Conservation (phyloP, 805 yeast species). For the Starmerella sp. region DNA sequence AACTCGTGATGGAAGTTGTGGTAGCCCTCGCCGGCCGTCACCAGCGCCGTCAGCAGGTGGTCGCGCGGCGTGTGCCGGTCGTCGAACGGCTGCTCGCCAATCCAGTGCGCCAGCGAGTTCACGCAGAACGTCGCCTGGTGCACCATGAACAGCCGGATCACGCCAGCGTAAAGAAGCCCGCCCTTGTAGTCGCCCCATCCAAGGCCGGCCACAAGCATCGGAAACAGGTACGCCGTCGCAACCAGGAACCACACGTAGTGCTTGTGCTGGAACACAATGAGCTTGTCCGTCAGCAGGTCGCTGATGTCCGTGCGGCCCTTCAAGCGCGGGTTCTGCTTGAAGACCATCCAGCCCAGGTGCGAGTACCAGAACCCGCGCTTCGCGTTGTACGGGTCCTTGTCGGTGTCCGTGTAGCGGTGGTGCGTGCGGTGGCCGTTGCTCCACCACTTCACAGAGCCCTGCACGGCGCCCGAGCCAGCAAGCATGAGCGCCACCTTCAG, state of each 20-base stretch:
- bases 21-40: constrained; percentile 82
- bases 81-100: constrained; percentile 64
- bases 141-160: constrained; percentile 54
- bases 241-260: constrained; percentile 50
- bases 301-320: constrained; percentile 55
- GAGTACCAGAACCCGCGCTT: constrained; percentile 71
- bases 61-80: constrained; percentile 64
- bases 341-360: constrained; percentile 80
- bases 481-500: constrained; percentile 43
- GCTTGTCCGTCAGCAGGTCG: constrained; percentile 49
- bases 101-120: constrained; percentile 73
- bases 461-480: constrained; percentile 59
- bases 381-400: constrained; percentile 76
- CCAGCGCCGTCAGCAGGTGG: constrained; percentile 48
- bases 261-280: constrained; percentile 58
- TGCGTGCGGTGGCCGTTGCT: constrained; percentile 77
- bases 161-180: constrained; percentile 70
- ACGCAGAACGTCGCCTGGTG: constrained; percentile 73
- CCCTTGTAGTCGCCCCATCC: constrained; percentile 66
- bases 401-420: constrained; percentile 81
- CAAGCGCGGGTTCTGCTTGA: constrained; percentile 53
- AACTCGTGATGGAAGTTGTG: constrained; percentile 94
- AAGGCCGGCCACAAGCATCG: constrained; percentile 52
- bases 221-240: constrained; percentile 46
- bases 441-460: constrained; percentile 73